phyloP scores from a whole-genome alignment of 2,329 filamentous ascomycete species.

The Aspergillus cejpii region DNA sequence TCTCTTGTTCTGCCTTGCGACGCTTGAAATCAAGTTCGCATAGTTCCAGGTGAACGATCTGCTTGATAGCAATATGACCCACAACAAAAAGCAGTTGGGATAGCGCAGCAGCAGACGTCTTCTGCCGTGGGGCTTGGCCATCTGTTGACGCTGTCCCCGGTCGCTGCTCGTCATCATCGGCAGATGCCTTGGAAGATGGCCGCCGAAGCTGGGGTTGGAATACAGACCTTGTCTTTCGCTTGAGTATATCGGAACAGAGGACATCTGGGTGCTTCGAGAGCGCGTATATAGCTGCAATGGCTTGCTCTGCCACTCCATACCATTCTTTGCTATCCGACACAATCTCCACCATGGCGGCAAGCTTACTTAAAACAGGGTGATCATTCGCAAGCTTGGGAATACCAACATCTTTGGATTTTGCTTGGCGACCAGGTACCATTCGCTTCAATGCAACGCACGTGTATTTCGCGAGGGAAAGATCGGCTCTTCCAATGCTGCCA shows the following conservation, averaged over 20 bases:
- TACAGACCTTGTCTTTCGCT: constrained; percentile 76
- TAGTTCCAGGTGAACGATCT: constrained; percentile 96
- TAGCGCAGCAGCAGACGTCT: constrained; percentile 62
- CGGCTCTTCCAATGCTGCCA: constrained; percentile 68
- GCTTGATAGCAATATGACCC: constrained; percentile 94
- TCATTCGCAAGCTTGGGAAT: constrained; percentile 81
- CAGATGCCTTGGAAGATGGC: constrained; percentile 22
- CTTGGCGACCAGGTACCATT: constrained; percentile 81
- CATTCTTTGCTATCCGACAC: constrained; percentile 88
- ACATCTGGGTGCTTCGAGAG: constrained; percentile 90
- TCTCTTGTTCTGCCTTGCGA: constrained; percentile 58
- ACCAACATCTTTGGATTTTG: constrained; percentile 58
- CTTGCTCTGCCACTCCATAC: constrained; percentile 90
- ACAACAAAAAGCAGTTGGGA: constrained; percentile 93
- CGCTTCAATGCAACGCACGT: constrained; percentile 88
- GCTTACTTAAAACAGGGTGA: constrained; percentile 72
- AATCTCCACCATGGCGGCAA: constrained; percentile 80
- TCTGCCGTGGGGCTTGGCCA: constrained; percentile 48
- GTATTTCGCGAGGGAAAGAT: constrained; percentile 85
- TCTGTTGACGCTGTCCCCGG: constrained; percentile 32
- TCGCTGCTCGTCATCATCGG: constrained; percentile 30
- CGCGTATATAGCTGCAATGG: constrained; percentile 89
- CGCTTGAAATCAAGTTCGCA: constrained; percentile 97
- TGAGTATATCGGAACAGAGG: constrained; percentile 83
- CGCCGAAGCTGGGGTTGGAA: constrained; percentile 49